Evolutionary conservation across 1,284 basidiomycete genomes (phyloP), one percentile per base, ranked within the genome.

Genomic region (Leccinum subrobustum): DNA sequence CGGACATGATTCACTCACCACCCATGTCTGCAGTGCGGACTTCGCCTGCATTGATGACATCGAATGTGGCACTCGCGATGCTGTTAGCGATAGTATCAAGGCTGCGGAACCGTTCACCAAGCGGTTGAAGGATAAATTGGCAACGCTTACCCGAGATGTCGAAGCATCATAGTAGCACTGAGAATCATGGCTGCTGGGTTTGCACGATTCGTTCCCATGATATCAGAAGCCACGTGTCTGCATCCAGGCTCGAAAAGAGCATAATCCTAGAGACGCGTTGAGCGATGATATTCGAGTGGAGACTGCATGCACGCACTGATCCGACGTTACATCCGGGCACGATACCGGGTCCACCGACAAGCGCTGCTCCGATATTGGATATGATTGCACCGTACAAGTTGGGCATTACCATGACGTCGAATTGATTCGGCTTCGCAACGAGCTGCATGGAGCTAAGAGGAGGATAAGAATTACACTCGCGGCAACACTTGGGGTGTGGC

Each of bases 351-450:
- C 96, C 96, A 75, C 96, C 96, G 64, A 99, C 96, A 33, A 99
- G 90, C 27, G 96, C 97, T 64, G 97, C 96, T 70, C 96, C 96
- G 64, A 99, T 98, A 83, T 99, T 98, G 66, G 93, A 95, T 63
- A 97, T 93, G 69, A 99, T 98, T 73, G 95, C 96, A 64, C 96
- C 96, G 79, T 98, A 98, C 73, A 92, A 74, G 76, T 96, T 96
- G 60, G 93, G 95, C 95, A 97, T 97, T 74, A 98, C 96, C 95
- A 99, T 97, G 64, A 98, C 96, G 74, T 98, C 96, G 72, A 98
- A 99, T 77, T 99, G 97, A 70, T 86, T 83, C 31, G 96, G 96
- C 70, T 89, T 92, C 52, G 94, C 92, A 64, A 98, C 96, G 67
- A 99, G 90, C 79, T 99, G 96, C 96, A 99, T 98, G 57, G 96